Evolutionary conservation across 2,329 filamentous ascomycete species (phyloP).

Genomic region (Aspergillus sp.): DNA sequence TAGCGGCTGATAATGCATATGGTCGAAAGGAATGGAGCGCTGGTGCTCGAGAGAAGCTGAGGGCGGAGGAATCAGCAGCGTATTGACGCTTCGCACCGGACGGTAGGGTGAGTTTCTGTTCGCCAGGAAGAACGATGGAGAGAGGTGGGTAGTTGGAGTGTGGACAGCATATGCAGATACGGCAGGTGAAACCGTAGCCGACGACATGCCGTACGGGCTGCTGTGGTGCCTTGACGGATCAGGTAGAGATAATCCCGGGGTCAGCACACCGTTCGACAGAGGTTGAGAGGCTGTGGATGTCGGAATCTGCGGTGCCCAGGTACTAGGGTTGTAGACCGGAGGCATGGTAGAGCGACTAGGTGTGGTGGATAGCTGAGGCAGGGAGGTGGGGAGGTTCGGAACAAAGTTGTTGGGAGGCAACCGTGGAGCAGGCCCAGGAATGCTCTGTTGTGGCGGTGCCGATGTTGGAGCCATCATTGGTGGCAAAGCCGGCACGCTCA

Average conservation of each 20-base stretch:
- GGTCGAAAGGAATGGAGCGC: slow-evolving; percentile 61
- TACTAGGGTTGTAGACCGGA: slow-evolving; percentile 63
- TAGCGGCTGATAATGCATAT: slow-evolving; percentile 82
- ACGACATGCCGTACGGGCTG: slow-evolving; percentile 53
- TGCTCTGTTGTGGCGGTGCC: slow-evolving; percentile 36
- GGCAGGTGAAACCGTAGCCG: slow-evolving; percentile 65
- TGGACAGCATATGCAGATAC: slow-evolving; percentile 62
- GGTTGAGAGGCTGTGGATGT: slow-evolving; percentile 33
- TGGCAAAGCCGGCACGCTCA: slow-evolving; percentile 32
- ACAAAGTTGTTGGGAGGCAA: slow-evolving; percentile 57
- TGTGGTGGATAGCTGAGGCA: slow-evolving; percentile 61
- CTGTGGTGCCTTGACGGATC: slow-evolving; percentile 46
- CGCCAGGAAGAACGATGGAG: slow-evolving; percentile 82
- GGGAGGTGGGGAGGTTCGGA: slow-evolving; percentile 42
- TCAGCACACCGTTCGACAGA: slow-evolving; percentile 30
- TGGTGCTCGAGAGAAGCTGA: slow-evolving; percentile 76
- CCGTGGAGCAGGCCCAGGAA: slow-evolving; percentile 47
- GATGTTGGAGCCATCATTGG: slow-evolving; percentile 35
- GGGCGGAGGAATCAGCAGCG: slow-evolving; percentile 83
- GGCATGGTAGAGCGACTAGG: slow-evolving; percentile 68
- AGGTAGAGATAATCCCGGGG: slow-evolving; percentile 28
- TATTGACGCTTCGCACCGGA: slow-evolving; percentile 84
- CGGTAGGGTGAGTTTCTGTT: slow-evolving; percentile 91
- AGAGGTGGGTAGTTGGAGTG: slow-evolving; percentile 69
- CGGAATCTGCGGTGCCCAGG: slow-evolving; percentile 49